Evolutionary conservation across 306 rosid species (phyloP), one percentile per base, ranked within the genome.

Genomic region (Begonia loranthoides): DNA sequence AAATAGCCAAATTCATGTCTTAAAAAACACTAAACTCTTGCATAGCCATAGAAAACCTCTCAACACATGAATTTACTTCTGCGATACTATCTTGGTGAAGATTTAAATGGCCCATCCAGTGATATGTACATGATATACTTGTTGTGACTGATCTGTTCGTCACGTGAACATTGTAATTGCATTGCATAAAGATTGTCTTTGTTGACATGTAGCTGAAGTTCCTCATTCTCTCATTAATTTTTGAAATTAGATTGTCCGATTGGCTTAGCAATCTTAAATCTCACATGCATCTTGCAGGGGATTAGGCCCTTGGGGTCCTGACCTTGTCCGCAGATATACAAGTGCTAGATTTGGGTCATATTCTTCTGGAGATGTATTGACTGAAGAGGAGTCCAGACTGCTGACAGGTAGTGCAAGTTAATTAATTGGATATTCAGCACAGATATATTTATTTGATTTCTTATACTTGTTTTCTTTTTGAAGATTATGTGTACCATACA

Each of bases 241-340:
- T 48, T 17, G 9, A 36, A 41, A 59, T 22, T 4, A 54, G 11
- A 33, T 54, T 12, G 16, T 41, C 19, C 13, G 17, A 38, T 38
- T 49, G 49, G 22, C 22, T 45, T 54, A 52, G 33, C 36, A 28
- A 28, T 28, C 36, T 28, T 28, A 28, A 28, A 22, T 66, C 50
- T 34, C 9, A 1, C 49, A 61, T 46, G 17, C 2, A 52, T 55
- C 67, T 47, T 61, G 61, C 77, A 92, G 96, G 70, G 94, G 99
- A 17, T 67, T 92, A 65, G 99, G 99, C 57, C 99, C 99, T 59
- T 92, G 81, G 94, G 99, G 99, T 69, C 99, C 88, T 60, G 65
- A 75, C 61, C 41, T 83, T 45, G 94, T 92, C 54, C 75, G 66
- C 57, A 77, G 41, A 58, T 92, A 92, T 74, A 83, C 96, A 6